Base-by-base conservation (phyloP, 2,329 filamentous ascomycete genomes). In the Fusarium lyarnte region DNA sequence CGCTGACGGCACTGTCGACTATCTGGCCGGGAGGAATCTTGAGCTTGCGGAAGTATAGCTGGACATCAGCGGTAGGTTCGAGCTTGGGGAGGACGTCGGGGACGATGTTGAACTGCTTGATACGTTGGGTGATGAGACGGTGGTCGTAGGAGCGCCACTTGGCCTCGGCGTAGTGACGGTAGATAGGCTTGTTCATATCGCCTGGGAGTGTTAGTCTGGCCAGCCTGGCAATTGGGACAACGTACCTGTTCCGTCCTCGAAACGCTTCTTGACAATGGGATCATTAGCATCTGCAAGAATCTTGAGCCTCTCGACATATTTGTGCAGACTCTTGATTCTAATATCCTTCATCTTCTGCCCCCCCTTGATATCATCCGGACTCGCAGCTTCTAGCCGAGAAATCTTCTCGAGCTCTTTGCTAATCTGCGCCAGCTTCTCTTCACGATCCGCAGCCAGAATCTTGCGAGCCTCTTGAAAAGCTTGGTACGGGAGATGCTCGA, bases 391-490 rank as follows among this genome's bases (percentile, higher is more conserved):
- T 49, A 97, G 81, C 67, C 87, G 86, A 61, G 89, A 87, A 78
- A 99, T 92, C 81, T 91, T 90, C 66, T 86, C 86, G 55, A 91
- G 84, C 82, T 94, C 90, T 33, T 82, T 86, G 55, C 89, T 84
- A 64, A 99, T 95, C 78, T 91, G 86, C 68, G 87, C 84, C 55
- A 98, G 77, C 85, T 97, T 98, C 83, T 95, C 89, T 73, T 91
- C 86, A 43, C 95, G 90, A 81, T 99, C 96, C 60, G 89, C 89
- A 58, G 90, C 87, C 62, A 99, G 85, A 53, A 98, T 84, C 80
- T 94, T 93, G 71, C 95, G 90, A 43, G 96, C 96, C 84, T 98
- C 95, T 84, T 99, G 96, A 85, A 98, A 99, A 83, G 94, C 96
- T 87, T 98, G 95, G 84, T 97, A 99, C 23, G 96, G 96, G 74